A percentile compares a stretch with the other conserved stretches of the same genome.
These are phyloP conservation scores for Leishmania tarentolae DNA, from an alignment of 208 protist genomes.

Conservation along the genomic window DNA sequence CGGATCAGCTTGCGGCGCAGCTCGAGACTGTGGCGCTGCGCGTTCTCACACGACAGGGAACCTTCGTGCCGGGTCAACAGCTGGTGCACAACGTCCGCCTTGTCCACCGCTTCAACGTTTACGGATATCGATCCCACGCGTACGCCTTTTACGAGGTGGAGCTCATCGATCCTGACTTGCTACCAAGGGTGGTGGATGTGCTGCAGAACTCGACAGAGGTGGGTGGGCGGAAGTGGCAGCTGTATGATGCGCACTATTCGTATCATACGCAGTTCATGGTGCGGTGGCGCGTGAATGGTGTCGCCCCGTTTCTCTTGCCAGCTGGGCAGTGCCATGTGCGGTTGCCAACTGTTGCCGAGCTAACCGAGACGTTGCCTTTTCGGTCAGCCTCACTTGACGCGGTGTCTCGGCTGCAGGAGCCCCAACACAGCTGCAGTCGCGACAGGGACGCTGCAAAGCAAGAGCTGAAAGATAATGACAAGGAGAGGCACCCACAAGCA, in stretches of 20 bases:
- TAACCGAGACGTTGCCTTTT: background rate
- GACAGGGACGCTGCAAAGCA: background rate
- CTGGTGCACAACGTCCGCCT: conserved; percentile 75
- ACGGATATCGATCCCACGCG: conserved; percentile 61
- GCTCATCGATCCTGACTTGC: conserved; percentile 57
- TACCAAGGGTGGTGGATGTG: conserved; percentile 38
- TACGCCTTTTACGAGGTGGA: conserved; percentile 66
- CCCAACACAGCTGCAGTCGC: too few species aligned
- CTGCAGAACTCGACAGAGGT: conserved; percentile 57
- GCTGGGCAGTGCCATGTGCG: conserved; percentile 23
- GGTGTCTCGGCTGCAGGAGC: background rate
- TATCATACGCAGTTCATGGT: conserved; percentile 85
- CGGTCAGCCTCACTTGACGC: background rate
- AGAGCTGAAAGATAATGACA: background rate
- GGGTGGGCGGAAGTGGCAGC: conserved; percentile 60
- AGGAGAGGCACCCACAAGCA: background rate
- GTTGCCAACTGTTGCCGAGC: conserved; percentile 26
- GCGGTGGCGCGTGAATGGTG: conserved; percentile 63
- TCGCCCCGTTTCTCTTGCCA: conserved; percentile 50
- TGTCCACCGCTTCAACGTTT: conserved; percentile 63
- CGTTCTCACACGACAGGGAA: conserved; percentile 19
- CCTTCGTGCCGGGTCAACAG: conserved; percentile 28
- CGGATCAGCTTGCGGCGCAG: conserved; percentile 76
- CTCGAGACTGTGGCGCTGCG: conserved; percentile 65
- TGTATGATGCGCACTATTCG: conserved; percentile 59